Evolutionary conservation across 306 rosid species (phyloP), one percentile per base, ranked within the genome.

Genomic region (Spatholobus suberectus): DNA sequence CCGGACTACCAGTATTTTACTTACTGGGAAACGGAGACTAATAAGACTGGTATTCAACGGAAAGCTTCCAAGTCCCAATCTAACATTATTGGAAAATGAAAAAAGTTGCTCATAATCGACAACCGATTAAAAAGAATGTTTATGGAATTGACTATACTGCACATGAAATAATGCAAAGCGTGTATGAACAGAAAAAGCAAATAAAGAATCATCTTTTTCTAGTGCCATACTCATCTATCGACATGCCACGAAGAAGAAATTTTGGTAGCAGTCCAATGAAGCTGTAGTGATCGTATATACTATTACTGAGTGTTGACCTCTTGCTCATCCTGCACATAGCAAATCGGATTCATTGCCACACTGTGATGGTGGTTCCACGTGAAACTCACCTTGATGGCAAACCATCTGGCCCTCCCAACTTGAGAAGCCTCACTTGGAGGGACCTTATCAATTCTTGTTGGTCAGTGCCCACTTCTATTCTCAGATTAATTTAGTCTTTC

Each of bases 361-460:
- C 29, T 3, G 44, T 4, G 76, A 89, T 90, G 91, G 51, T 24
- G 67, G 70, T 58, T 21, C 82, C 38, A 32, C 73, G n/a, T 24
- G 85, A 85, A 35, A 85, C 85, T 80, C 94, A 89, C 70, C 20
- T 75, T 55, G 23, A 75, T 75, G 67, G 29, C n/a, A 5, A 10
- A 18, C 32, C n/a, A 46, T 91, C 90, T 74, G 90, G 94, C 34
- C 97, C 97, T 88, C 94, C 87, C 15, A 92, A 86, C 67, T 77
- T 89, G 55, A 35, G 84, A 58, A 52, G 89, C 17, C 92, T 90
- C n/a, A 88, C 83, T 80, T 93, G 97, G 97, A 89, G 91, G 81
- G 91, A 93, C 70, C 90, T 88, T 47, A 76, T 93, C 71, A 86
- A 43, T 68, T 91, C 97, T 8, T 89, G 89, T 27, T 93, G 98